phyloP scores from a whole-genome alignment of 2,329 filamentous ascomycete genomes.

The Colletotrichum sp. region DNA sequence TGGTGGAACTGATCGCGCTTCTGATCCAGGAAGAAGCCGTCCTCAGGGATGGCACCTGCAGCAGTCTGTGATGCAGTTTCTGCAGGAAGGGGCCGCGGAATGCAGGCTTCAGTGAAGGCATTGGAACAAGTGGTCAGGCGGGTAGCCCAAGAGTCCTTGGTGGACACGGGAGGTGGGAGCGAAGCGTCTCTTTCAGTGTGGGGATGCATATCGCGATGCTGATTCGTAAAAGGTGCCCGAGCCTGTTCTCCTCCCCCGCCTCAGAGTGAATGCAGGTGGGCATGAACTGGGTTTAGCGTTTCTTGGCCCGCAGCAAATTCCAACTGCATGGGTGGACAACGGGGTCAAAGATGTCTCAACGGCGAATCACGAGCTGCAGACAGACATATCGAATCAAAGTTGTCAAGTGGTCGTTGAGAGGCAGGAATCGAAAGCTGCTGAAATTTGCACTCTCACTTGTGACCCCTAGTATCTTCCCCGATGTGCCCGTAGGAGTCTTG shows the following conservation, averaged over 20 bases:
- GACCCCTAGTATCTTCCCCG: neutral
- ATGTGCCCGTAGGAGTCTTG: neutral
- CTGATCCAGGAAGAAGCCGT: neutral
- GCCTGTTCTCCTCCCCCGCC: slow-evolving; percentile 4
- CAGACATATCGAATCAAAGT: neutral
- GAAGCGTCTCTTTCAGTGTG: slow-evolving; percentile 4
- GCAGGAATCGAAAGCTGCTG: neutral
- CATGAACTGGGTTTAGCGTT: slow-evolving; percentile 6
- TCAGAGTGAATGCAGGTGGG: neutral
- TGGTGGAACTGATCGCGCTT: neutral
- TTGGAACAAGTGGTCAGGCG: slow-evolving; percentile 5
- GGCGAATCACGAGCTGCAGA: neutral
- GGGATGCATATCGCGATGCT: slow-evolving; percentile 2
- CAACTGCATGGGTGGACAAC: slow-evolving; percentile 13
- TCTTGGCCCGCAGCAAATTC: slow-evolving; percentile 6
- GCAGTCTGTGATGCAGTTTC: neutral
- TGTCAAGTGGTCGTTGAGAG: neutral
- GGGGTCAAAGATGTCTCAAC: neutral
- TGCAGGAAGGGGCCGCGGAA: slow-evolving; percentile 4
- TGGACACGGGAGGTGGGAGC: neutral
- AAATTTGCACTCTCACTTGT: neutral
- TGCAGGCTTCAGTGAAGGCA: neutral
- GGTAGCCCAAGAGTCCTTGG: neutral
- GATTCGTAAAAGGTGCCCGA: neutral
- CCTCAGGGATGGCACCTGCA: slow-evolving; percentile 3